Evolutionary conservation across 345 rosid genomes (phyloP), one percentile per base, ranked within the genome.

Genomic region (Theobroma cacao): DNA sequence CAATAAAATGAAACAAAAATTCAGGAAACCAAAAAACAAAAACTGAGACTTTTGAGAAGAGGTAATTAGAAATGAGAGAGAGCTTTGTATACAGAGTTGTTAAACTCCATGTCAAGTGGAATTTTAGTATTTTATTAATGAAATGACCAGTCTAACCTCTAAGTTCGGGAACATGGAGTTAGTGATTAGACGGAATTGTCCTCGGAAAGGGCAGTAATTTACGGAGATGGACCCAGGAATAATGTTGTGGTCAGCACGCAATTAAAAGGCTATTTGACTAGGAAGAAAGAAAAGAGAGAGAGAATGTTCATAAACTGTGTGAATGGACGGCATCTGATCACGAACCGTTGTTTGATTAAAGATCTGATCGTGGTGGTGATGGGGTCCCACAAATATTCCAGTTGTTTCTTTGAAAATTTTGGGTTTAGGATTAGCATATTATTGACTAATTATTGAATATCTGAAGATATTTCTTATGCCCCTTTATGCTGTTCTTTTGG

Each of bases 211-310:
- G 4, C 40, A 3, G 10, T 5, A 61, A 67, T 43, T 71, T 84
- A 8, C 80, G 6, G 63, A 22, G 11, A 17, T 5, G 74, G 73
- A 53, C 30, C 58, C 64, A 11, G 41, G 58, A 40, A 66, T 70
- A 72, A 55, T 28, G 48, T n/a, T 18, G 34, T 41, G 65, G 84
- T 86, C 89, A 75, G 79, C 81, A 81, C 41, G 76, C 81, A 77
- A 72, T 75, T 60, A 75, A 71, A 75, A 65, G 58, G 48, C 3
- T 2, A 8, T 50, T 83, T 84, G 83, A 80, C 80, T 26, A 20
- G 8, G 9, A 56, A 31, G 1, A 50, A 24, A 47, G n/a, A n/a
- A n/a, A n/a, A n/a, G n/a, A n/a, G n/a, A n/a, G n/a, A n/a, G n/a
- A n/a, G n/a, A n/a, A n/a, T n/a, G n/a, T n/a, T n/a, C n/a, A n/a